These are phyloP conservation scores for Arctium minus DNA, from an alignment of 129 eudicot species.

Conservation along the genomic window DNA sequence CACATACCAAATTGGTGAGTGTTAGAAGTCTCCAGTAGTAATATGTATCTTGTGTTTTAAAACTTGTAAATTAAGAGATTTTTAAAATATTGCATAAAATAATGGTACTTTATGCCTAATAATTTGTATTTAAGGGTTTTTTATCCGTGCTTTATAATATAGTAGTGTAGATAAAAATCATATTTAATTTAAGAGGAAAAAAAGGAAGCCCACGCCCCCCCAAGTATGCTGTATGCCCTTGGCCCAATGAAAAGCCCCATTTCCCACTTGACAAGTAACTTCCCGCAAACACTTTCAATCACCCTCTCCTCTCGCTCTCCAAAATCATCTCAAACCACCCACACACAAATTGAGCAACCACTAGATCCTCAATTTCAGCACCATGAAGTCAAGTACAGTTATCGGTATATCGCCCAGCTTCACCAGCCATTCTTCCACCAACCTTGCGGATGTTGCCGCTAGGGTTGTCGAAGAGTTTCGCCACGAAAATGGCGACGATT, in stretches of 20 bases:
- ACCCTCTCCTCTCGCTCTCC: neutral
- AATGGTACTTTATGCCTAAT: too few species aligned
- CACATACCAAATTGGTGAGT: too few species aligned
- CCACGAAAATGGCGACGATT: conserved; percentile 15
- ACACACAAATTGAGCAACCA: neutral
- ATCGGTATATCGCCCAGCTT: conserved; percentile 54
- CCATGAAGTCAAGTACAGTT: conserved; percentile 41
- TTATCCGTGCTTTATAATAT: too few species aligned
- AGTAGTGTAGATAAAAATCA: neutral
- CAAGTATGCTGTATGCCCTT: neutral
- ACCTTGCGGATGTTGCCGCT: conserved; percentile 53
- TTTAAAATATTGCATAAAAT: too few species aligned
- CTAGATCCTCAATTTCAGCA: neutral
- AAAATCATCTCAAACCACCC: neutral
- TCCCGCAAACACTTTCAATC: neutral
- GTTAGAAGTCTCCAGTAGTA: too few species aligned
- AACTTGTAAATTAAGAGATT: too few species aligned
- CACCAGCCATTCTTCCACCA: conserved; percentile 47
- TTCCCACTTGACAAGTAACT: neutral
- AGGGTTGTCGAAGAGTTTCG: conserved; percentile 55
- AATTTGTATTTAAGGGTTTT: too few species aligned
- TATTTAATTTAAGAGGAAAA: neutral
- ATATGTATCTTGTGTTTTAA: too few species aligned
- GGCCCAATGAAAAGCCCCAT: neutral
- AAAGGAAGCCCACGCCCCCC: neutral